Evolutionary conservation across 768 basidiomycete species (phyloP).

Genomic region (Leucocoprinus birnbaumii): DNA sequence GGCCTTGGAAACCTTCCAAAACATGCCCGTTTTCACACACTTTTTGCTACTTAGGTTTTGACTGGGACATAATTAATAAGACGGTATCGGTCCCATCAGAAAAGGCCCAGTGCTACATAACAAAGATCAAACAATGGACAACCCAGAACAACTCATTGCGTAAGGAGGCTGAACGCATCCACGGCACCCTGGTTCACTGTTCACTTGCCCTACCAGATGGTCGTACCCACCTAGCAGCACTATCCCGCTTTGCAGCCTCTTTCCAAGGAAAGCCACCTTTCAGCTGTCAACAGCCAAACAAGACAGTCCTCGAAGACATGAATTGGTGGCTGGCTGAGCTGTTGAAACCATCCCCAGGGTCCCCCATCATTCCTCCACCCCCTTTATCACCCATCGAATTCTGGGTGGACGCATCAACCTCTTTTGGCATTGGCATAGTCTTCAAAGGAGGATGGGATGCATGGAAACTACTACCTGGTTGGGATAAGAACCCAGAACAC

Average conservation of each 20-base stretch:
- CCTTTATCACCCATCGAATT: conserved; percentile 16
- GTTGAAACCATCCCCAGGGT: background rate
- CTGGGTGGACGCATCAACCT: conserved; percentile 35
- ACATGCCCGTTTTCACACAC: conserved; percentile 19
- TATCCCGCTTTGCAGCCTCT: conserved; percentile 23
- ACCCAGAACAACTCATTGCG: conserved; percentile 6
- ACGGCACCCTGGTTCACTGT: conserved; percentile 35
- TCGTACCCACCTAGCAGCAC: conserved; percentile 23
- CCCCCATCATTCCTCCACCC: conserved; percentile 7
- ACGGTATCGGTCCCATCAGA: conserved; percentile 26
- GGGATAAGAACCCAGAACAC: conserved; percentile 13
- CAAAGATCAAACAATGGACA: conserved; percentile 20
- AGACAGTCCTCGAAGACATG: conserved; percentile 21
- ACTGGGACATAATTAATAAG: conserved; percentile 27
- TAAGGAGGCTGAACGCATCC: conserved; percentile 22
- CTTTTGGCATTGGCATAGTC: conserved; percentile 36
- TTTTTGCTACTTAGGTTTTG: conserved; percentile 35
- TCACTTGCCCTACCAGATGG: conserved; percentile 27
- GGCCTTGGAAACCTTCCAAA: conserved; percentile 33
- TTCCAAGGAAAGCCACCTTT: conserved; percentile 20
- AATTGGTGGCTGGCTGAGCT: conserved; percentile 28
- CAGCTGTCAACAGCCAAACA: conserved; percentile 13
- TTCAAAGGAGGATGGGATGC: conserved; percentile 25
- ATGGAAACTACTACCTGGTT: conserved; percentile 16
- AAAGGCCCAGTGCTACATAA: conserved; percentile 27